phyloP scores from a whole-genome alignment of 2,329 filamentous ascomycete genomes.

The Hirsutella thompsonii region DNA sequence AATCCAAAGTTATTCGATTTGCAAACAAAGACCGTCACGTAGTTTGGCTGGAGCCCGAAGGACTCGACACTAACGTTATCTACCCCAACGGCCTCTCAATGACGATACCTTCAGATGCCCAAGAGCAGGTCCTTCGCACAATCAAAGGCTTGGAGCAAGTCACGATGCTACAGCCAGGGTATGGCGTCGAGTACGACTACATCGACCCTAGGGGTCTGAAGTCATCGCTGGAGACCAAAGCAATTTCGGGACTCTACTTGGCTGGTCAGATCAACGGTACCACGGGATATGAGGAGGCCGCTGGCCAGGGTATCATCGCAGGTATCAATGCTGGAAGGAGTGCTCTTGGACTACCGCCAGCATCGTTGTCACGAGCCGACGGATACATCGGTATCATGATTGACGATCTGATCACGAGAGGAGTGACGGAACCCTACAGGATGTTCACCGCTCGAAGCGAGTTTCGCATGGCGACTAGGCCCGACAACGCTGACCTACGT shows the following conservation, averaged over 20 bases:
- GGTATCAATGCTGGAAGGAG: slow-evolving; percentile 89
- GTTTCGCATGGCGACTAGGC: slow-evolving; percentile 82
- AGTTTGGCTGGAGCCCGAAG: slow-evolving; percentile 95
- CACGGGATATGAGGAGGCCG: slow-evolving; percentile 95
- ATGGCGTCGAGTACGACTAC: slow-evolving; percentile 98
- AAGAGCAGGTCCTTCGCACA: slow-evolving; percentile 73
- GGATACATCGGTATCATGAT: slow-evolving; percentile 99
- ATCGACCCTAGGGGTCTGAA: slow-evolving; percentile 83
- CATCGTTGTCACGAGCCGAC: slow-evolving; percentile 67
- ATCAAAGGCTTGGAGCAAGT: slow-evolving; percentile 82
- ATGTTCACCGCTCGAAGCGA: slow-evolving; percentile 98
- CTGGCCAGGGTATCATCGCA: slow-evolving; percentile 82
- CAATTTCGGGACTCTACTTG: slow-evolving; percentile 76
- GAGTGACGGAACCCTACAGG: slow-evolving; percentile 90
- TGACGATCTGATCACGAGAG: slow-evolving; percentile 92
- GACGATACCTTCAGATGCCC: slow-evolving; percentile 83
- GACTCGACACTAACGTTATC: slow-evolving; percentile 76
- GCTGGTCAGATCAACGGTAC: slow-evolving; percentile 98
- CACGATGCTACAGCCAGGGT: slow-evolving; percentile 85
- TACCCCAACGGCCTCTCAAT: slow-evolving; percentile 97
- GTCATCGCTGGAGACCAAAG: slow-evolving; percentile 87
- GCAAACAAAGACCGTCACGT: slow-evolving; percentile 69
- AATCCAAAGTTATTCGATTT: slow-evolving; percentile 88
- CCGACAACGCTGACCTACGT: slow-evolving; percentile 86
- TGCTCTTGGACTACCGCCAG: slow-evolving; percentile 48